Evolutionary conservation across 768 basidiomycete genomes (phyloP).

Genomic region (Leccinum uliginosum): DNA sequence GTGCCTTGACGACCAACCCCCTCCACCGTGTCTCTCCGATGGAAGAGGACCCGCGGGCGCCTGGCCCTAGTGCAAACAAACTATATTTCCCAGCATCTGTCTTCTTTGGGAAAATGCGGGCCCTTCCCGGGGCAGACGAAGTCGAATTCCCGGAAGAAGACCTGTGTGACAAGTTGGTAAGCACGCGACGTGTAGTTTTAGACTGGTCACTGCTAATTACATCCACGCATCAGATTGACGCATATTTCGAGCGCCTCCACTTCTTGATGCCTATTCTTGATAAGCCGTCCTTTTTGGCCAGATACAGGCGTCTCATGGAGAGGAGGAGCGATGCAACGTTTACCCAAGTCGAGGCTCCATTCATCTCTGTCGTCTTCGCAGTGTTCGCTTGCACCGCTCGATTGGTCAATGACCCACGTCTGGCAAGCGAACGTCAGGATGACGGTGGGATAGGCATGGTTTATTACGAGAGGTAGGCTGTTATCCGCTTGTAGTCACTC

Average conservation of each 20-base stretch:
- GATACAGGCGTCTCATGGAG: slow-evolving; percentile 74
- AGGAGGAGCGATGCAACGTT: slow-evolving; percentile 49
- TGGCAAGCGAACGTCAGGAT: slow-evolving; percentile 55
- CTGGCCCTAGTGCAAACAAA: slow-evolving; percentile 77
- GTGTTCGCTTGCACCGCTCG: slow-evolving; percentile 86
- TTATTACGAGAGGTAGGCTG: slow-evolving; percentile 76
- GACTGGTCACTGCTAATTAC: slow-evolving; percentile 20
- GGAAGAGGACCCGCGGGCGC: slow-evolving; percentile 77
- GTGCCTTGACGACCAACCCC: slow-evolving; percentile 67
- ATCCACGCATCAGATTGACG: slow-evolving; percentile 56
- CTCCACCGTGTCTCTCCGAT: slow-evolving; percentile 76
- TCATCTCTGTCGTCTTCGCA: slow-evolving; percentile 80
- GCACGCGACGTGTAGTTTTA: slow-evolving; percentile 28
- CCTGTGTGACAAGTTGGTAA: slow-evolving; percentile 79
- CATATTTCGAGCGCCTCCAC: slow-evolving; percentile 84
- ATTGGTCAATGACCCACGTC: slow-evolving; percentile 69
- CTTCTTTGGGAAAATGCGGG: slow-evolving; percentile 81
- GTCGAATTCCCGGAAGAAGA: slow-evolving; percentile 85
- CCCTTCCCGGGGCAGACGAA: slow-evolving; percentile 78
- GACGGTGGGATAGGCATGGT: slow-evolving; percentile 88
- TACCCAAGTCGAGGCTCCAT: slow-evolving; percentile 62
- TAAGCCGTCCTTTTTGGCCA: slow-evolving; percentile 74
- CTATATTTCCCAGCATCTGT: slow-evolving; percentile 85
- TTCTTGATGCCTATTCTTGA: slow-evolving; percentile 86
- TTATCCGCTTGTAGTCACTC: neutral